Evolutionary conservation across 2,329 filamentous ascomycete species (phyloP).

Genomic region (Colletotrichum siamense): DNA sequence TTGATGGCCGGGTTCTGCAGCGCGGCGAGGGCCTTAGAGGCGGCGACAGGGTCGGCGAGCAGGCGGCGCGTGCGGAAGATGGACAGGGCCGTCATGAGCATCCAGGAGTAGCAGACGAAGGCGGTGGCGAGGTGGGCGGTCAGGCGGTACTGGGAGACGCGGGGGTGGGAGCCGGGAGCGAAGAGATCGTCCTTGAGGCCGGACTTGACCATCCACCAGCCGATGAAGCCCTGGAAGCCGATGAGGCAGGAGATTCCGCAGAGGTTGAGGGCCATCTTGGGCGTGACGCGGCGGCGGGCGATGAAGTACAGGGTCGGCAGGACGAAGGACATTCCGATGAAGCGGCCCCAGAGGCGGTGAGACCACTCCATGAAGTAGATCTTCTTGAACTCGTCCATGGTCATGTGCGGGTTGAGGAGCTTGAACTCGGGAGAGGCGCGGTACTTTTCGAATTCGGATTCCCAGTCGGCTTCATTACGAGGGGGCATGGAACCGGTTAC

Average conservation of each 20-base stretch:
- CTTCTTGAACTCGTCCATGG: constrained; percentile 90
- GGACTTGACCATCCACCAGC: constrained; percentile 99
- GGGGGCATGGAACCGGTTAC: constrained; percentile 93
- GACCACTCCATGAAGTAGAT: constrained; percentile 99
- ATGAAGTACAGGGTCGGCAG: constrained; percentile 90
- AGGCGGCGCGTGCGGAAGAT: constrained; percentile 81
- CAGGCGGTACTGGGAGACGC: constrained; percentile 93
- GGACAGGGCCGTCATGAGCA: constrained; percentile 87
- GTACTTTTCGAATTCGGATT: constrained; percentile 92
- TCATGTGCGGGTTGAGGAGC: constrained; percentile 92
- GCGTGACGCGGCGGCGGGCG: constrained; percentile 77
- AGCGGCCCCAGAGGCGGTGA: constrained; percentile 91
- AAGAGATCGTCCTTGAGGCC: constrained; percentile 96
- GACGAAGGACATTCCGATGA: constrained; percentile 90
- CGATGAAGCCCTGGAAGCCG: constrained; percentile 92
- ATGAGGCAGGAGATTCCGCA: constrained; percentile 87
- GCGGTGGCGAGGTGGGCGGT: constrained; percentile 89
- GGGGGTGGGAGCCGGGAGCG: constrained; percentile 85
- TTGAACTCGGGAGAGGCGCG: constrained; percentile 91
- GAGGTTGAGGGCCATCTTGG: constrained; percentile 77
- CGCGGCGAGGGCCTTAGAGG: constrained; percentile 63
- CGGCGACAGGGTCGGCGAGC: constrained; percentile 69
- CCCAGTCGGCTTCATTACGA: constrained; percentile 80
- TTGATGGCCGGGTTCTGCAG: constrained; percentile 73
- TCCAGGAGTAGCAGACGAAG: constrained; percentile 91